A percentile compares a stretch with the other conserved stretches of the same genome.
These are phyloP conservation scores for Aspergillus carlsbadensis DNA, from an alignment of 495 filamentous ascomycete genomes.

Conservation along the genomic window DNA sequence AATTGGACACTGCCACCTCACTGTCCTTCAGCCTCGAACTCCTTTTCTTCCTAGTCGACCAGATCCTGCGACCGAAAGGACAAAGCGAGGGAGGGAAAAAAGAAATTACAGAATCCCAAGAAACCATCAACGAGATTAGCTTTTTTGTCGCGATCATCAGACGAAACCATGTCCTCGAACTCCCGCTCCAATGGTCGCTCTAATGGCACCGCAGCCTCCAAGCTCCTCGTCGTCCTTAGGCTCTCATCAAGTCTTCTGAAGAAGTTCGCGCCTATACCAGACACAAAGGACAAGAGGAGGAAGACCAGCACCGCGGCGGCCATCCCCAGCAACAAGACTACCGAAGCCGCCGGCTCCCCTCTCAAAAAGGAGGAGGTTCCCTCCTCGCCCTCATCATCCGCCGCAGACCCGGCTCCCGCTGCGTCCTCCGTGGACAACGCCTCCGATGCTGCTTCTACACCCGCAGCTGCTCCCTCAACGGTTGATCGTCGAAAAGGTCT, in stretches of 20 bases:
- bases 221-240: constrained; percentile 54
- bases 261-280: constrained; percentile 38
- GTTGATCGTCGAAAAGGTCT: constrained; percentile 60
- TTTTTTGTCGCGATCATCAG: not conserved
- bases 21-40: not conserved
- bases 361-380: constrained; percentile 41
- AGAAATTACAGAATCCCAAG: constrained; percentile 2
- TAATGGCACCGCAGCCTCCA: constrained; percentile 33
- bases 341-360: constrained; percentile 38
- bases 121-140: not conserved
- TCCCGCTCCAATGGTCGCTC: constrained; percentile 31
- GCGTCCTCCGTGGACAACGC: constrained; percentile 53
- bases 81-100: not conserved
- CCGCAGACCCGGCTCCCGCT: constrained; percentile 49
- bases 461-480: constrained; percentile 49
- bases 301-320: constrained; percentile 19
- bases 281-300: constrained; percentile 26
- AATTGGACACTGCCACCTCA: constrained; percentile 15
- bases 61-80: constrained; percentile 2
- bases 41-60: not conserved
- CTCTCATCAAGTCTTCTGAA: constrained; percentile 47
- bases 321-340: constrained; percentile 30
- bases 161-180: constrained; percentile 30
- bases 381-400: constrained; percentile 47
- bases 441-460: constrained; percentile 55